phyloP scores from a whole-genome alignment of 495 filamentous ascomycete species.

The Cairneyella variabilis region DNA sequence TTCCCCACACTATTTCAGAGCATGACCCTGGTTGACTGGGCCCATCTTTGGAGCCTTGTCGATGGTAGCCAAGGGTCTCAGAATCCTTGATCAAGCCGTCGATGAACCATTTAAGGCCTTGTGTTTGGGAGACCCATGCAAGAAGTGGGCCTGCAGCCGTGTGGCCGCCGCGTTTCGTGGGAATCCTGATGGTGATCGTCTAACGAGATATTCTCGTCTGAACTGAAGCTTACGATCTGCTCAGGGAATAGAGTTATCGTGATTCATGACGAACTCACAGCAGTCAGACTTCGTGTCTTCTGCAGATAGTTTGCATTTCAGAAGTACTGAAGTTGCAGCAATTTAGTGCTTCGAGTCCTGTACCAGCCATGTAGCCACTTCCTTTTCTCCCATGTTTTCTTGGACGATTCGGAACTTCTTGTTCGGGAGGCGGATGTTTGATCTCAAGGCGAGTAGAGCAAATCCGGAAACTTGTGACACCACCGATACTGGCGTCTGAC shows the following conservation, averaged over 20 bases:
- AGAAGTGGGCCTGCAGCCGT: slow-evolving; percentile 10
- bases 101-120: slow-evolving; percentile 17
- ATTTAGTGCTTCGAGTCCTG: not conserved
- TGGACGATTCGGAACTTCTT: slow-evolving; percentile 1
- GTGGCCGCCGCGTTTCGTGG: slow-evolving; percentile 17
- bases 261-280: slow-evolving; percentile 17
- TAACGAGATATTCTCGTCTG: slow-evolving; percentile 18
- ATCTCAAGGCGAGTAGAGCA: slow-evolving; percentile 19
- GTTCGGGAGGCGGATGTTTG: slow-evolving; percentile 21
- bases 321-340: slow-evolving; percentile 1
- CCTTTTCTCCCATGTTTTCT: slow-evolving; percentile 3
- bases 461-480: slow-evolving; percentile 21
- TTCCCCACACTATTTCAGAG: slow-evolving; percentile 20
- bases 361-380: not conserved
- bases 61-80: slow-evolving; percentile 24
- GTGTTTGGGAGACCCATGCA: slow-evolving; percentile 11
- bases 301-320: too few relatives aligned
- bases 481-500: slow-evolving; percentile 22
- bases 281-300: not conserved
- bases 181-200: slow-evolving; percentile 19
- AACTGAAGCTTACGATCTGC: slow-evolving; percentile 23
- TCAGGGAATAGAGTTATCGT: slow-evolving; percentile 19
- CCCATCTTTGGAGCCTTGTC: slow-evolving; percentile 25
- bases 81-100: slow-evolving; percentile 20
- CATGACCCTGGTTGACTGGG: slow-evolving; percentile 23